Evolutionary conservation across 345 rosid species (phyloP), one percentile per base, ranked within the genome.

Genomic region (Citrus medica): DNA sequence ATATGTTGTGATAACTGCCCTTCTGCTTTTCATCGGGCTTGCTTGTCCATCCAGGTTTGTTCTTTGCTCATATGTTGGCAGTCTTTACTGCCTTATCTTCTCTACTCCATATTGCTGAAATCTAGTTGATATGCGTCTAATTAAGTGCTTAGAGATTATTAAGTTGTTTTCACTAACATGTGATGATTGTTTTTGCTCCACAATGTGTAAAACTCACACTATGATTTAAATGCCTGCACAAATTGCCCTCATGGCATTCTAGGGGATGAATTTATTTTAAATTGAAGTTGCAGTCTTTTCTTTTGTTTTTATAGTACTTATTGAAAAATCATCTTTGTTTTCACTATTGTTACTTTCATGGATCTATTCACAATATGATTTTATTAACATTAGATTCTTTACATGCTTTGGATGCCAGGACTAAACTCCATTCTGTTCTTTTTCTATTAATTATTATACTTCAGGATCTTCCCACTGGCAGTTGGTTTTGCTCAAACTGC

Each of bases 1-100:
- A 87, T 95, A 81, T 95, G 99, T 83, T 95, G 99, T 76, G 98
- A 95, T 80, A 89, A 92, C 76, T 95, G 99, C 78, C 99, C 99
- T 27, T 88, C 98, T 56, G 90, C 99, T 67, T 95, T 86, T 82
- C 99, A 95, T 86, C 92, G 80, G 88, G 85, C 85, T 77, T 95
- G 99, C 92, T 84, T 95, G 85, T 84, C 87, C 75, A 79, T 90
- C 64, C 86, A 93, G 99, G 99, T 95, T 78, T 75, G 84, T 78
- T 73, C 76, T 78, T 77, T 58, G 35, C 78, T 81, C 77, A 17
- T 80, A 73, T 80, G 12, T 59, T 58, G 35, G 35, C 48, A 9
- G 37, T 24, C 35, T 37, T 24, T 25, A 60, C 76, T 38, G n/a
- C 37, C 19, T 21, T 42, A 42, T 27, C 27, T 62, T 62, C 19